Base-by-base conservation (phyloP, 768 basidiomycete species). In the Cubamyces sp. region DNA sequence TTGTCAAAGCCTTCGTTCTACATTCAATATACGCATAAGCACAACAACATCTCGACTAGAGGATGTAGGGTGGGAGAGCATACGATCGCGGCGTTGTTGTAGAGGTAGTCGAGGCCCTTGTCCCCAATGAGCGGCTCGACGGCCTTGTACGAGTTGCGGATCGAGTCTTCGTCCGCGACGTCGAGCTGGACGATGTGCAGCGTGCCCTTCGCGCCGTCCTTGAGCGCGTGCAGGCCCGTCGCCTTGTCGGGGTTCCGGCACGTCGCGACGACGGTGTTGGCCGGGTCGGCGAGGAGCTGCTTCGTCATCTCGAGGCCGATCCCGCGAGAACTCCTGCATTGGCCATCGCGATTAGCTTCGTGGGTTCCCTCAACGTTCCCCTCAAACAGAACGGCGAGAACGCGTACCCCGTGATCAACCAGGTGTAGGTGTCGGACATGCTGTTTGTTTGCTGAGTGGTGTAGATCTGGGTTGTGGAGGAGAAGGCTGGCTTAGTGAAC, bases 31-130 rank as follows among this genome's bases (percentile, higher is more conserved):
- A n/a, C n/a, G n/a, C n/a, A n/a, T n/a, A n/a, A n/a, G n/a, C n/a
- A n/a, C n/a, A n/a, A n/a, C n/a, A n/a, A n/a, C n/a, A n/a, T n/a
- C n/a, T n/a, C n/a, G n/a, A n/a, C n/a, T n/a, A 34, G 12, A 25
- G 37, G 14, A 49, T 34, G 39, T 37, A 42, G 14, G 19, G 5
- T 19, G 39, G 34, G 19, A 15, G 18, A 21, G 69, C 77, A 51
- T 57, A 77, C 76, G 37, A 77, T 64, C 0, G 68, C 78, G 2
- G 78, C 76, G 53, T 77, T 78, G 68, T 78, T 80, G 58, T 77
- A 62, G 21, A 80, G 68, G 53, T 77, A 79, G 66, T 80, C 76
- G 7, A 79, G 64, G 12, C 77, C 76, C 2, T 51, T 28, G 26
- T 63, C 64, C 3, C 66, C 71, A 15, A 79, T 63, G 21, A 74